Base-by-base conservation (phyloP, 495 filamentous ascomycete genomes). In the Jackrogersella minutella region DNA sequence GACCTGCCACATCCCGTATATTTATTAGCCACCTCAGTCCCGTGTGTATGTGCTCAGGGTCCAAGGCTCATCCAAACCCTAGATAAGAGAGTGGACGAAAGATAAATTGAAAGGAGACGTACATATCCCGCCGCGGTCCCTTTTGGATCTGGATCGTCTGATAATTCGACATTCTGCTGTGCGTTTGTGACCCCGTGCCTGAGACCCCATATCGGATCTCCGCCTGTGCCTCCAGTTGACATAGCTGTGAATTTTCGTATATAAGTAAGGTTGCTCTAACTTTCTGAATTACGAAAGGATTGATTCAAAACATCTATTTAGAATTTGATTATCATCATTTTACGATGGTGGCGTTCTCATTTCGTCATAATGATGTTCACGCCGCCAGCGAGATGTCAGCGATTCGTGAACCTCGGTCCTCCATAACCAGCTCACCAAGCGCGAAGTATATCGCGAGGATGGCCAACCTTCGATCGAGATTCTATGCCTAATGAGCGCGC, bases 321-420 rank as follows among this genome's bases (percentile, higher is more conserved):
- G 22, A 44, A 14, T 34, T 9, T 6, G 3, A 51, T 50, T 57
- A 13, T 5, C n/a, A 14, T 47, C 19, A 5, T 22, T n/a, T n/a
- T n/a, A n/a, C n/a, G n/a, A n/a, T n/a, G n/a, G n/a, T n/a, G n/a
- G n/a, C n/a, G n/a, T n/a, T n/a, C n/a, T n/a, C n/a, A 50, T 53
- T 61, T 49, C 66, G 66, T 69, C 66, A 69, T 69, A 10, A 54
- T 69, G 60, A 69, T 69, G 53, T n/a, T n/a, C 16, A 11, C 10
- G 51, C 41, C 10, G 6, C 17, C 40, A 11, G 22, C 16, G 33
- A 54, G 34, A 56, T 7, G 7, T 7, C 26, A 39, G 34, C 44
- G 41, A 49, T 50, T 52, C 37, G 54, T 47, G 19, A 40, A 16
- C 10, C 13, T 19, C 30, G 47, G 34, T 58, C 10, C 13, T 19